These are phyloP conservation scores for Psilocybe sp. DNA, from an alignment of 768 basidiomycete species.

Conservation along the genomic window DNA sequence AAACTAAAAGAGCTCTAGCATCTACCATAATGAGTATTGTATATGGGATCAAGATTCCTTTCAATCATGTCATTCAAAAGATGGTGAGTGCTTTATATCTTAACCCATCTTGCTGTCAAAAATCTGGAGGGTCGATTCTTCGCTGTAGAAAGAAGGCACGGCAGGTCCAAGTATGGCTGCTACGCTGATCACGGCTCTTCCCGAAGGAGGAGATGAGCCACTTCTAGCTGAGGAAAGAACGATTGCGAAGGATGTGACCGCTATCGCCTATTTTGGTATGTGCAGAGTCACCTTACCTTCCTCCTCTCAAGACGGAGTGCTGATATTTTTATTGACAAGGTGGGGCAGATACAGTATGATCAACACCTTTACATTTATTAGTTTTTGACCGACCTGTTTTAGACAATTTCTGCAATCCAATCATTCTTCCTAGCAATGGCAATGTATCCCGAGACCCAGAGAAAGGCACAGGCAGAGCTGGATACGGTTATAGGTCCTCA, in stretches of 20 bases:
- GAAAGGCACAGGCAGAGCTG: conserved; percentile 23
- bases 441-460: conserved; percentile 21
- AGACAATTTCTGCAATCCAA: conserved; percentile 21
- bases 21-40: conserved; percentile 26
- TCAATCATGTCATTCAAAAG: conserved; percentile 13
- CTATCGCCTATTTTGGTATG: conserved; percentile 20
- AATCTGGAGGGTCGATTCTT: background rate
- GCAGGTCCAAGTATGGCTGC: conserved; percentile 13
- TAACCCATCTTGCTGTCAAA: background rate
- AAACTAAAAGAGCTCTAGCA: conserved; percentile 34
- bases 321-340: background rate
- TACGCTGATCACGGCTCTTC: conserved; percentile 15
- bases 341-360: conserved; percentile 20
- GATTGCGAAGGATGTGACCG: conserved; percentile 15
- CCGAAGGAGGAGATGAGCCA: conserved; percentile 11
- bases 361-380: background rate
- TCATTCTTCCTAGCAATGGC: conserved; percentile 23
- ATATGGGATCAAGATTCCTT: conserved; percentile 29
- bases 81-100: conserved; percentile 8
- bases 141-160: conserved; percentile 12
- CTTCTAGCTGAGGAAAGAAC: conserved; percentile 15
- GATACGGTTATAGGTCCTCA: conserved; percentile 19
- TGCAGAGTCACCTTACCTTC: background rate
- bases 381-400: background rate
- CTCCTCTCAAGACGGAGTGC: background rate